Conservation (phyloP, 2,329 filamentous ascomycete species). For the Esteya vermicola region DNA sequence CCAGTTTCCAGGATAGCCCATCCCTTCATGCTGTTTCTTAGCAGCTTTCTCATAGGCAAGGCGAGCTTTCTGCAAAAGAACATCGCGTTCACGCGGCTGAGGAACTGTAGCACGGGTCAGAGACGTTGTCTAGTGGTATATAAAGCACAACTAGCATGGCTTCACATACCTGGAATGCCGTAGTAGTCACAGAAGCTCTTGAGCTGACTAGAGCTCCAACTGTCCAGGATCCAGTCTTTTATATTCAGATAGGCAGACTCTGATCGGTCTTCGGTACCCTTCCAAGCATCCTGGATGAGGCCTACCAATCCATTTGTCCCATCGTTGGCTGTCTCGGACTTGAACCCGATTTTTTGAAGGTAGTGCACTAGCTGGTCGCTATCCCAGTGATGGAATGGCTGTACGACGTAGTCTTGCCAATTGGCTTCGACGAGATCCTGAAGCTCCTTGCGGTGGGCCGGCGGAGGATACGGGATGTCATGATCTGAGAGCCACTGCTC, state of each 20-base stretch:
- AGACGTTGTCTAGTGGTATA: neutral
- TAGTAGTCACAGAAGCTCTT: slow-evolving; percentile 88
- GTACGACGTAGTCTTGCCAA: slow-evolving; percentile 66
- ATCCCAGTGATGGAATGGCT: slow-evolving; percentile 69
- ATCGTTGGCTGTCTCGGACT: slow-evolving; percentile 52
- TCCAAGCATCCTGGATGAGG: slow-evolving; percentile 62
- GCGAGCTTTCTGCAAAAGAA: slow-evolving; percentile 62
- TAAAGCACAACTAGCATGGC: neutral
- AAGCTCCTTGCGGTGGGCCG: slow-evolving; percentile 88
- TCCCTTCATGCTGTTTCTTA: slow-evolving; percentile 59
- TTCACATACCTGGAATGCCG: slow-evolving; percentile 50
- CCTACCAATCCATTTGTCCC: slow-evolving; percentile 51
- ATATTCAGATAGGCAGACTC: slow-evolving; percentile 57
- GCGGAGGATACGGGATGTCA: slow-evolving; percentile 77
- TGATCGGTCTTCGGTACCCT: slow-evolving; percentile 64
- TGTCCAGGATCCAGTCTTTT: slow-evolving; percentile 89
- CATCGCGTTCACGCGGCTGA: slow-evolving; percentile 75
- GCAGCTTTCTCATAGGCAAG: slow-evolving; percentile 69
- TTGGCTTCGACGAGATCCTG: slow-evolving; percentile 78
- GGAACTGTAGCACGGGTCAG: slow-evolving; percentile 37
- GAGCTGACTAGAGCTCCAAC: slow-evolving; percentile 85
- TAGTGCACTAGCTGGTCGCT: slow-evolving; percentile 52
- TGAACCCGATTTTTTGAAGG: slow-evolving; percentile 54
- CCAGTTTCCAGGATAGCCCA: slow-evolving; percentile 89
- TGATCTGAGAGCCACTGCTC: slow-evolving; percentile 94